phyloP scores from a whole-genome alignment of 2,329 filamentous ascomycete species.

The Neopestalotiopsis sp. region DNA sequence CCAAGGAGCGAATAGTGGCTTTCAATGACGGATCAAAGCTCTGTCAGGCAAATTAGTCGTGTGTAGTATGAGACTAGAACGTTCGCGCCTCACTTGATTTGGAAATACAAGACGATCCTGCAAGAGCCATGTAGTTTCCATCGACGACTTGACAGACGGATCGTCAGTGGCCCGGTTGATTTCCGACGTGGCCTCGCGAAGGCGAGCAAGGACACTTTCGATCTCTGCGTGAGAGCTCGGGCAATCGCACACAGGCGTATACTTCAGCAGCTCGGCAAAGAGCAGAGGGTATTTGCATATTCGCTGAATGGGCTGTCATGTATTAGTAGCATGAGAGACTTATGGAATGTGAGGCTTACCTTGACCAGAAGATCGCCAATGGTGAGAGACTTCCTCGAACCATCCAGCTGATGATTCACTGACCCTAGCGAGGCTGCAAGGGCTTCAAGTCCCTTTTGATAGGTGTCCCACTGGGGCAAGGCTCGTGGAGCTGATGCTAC shows the following conservation, averaged over 20 bases:
- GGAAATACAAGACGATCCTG: conserved; percentile 82
- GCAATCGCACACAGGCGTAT: conserved; percentile 84
- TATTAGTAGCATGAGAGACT: conserved; percentile 18
- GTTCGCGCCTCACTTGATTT: conserved; percentile 61
- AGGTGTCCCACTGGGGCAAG: conserved; percentile 76
- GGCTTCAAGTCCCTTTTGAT: conserved; percentile 85
- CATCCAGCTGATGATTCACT: conserved; percentile 65
- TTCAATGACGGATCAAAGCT: conserved; percentile 40
- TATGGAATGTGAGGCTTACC: conserved; percentile 49
- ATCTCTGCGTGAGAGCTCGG: conserved; percentile 82
- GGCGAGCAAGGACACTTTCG: conserved; percentile 70
- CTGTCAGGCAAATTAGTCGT: background rate
- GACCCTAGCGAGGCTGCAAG: conserved; percentile 78
- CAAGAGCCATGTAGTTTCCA: conserved; percentile 84
- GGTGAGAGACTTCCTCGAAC: conserved; percentile 76
- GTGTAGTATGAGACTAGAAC: background rate
- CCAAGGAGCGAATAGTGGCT: conserved; percentile 77
- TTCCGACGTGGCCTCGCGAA: conserved; percentile 76
- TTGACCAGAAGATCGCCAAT: conserved; percentile 90
- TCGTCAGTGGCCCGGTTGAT: conserved; percentile 89
- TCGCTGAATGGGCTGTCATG: conserved; percentile 80
- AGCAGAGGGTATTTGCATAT: conserved; percentile 90
- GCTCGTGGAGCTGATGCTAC: conserved; percentile 71
- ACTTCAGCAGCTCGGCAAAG: conserved; percentile 81
- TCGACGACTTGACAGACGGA: conserved; percentile 66